phyloP scores from a whole-genome alignment of 2,329 filamentous ascomycete genomes.

The Diaporthe helianthi region DNA sequence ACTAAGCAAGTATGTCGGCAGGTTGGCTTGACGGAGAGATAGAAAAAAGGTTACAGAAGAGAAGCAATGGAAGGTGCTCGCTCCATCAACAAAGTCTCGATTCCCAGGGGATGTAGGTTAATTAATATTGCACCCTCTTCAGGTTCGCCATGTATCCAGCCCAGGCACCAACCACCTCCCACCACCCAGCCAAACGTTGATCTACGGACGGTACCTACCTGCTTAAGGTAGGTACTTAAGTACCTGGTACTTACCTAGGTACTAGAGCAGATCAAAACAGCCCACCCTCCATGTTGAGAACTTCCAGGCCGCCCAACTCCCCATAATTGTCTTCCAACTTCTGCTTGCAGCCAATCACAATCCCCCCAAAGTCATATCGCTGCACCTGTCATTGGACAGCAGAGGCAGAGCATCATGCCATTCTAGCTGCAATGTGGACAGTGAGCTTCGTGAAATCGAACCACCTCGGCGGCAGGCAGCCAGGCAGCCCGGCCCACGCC shows the following conservation, averaged over 20 bases:
- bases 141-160: background rate
- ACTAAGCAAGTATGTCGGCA: no score
- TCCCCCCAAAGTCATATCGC: slow-evolving; percentile 8
- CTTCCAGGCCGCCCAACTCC: slow-evolving; percentile 10
- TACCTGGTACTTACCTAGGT: no score
- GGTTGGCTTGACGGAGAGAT: background rate
- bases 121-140: slow-evolving; percentile 22
- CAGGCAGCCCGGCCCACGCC: slow-evolving; percentile 16
- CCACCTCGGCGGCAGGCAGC: slow-evolving; percentile 12
- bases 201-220: background rate
- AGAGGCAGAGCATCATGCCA: slow-evolving; percentile 12
- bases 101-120: slow-evolving; percentile 8
- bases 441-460: slow-evolving; percentile 31
- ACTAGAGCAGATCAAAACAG: slow-evolving; percentile 21
- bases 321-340: slow-evolving; percentile 2
- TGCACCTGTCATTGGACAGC: slow-evolving; percentile 16
- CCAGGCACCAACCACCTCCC: slow-evolving; percentile 5
- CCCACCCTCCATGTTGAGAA: slow-evolving; percentile 7
- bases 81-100: background rate
- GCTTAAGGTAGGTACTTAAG: no score
- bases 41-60: background rate
- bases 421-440: slow-evolving; percentile 25
- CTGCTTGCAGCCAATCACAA: slow-evolving; percentile 19
- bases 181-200: no score
- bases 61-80: background rate